These are phyloP conservation scores for Tolypocladium cylindrosporum DNA, from an alignment of 2,329 filamentous ascomycete species.

Conservation along the genomic window DNA sequence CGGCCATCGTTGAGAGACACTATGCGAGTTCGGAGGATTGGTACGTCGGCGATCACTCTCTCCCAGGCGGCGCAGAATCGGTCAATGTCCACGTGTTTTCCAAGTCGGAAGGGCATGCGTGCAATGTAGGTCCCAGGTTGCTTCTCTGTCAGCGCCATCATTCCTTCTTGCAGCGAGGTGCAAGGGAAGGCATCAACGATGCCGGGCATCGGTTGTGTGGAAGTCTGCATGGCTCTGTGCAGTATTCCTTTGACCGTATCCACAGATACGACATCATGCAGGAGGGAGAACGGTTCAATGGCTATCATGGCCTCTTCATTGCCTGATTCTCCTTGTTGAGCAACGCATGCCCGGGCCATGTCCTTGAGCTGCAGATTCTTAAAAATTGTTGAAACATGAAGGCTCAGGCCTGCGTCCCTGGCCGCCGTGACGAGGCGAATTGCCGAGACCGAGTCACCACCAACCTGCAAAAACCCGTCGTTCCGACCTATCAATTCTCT, in stretches of 20 bases:
- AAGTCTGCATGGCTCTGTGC: slow-evolving; percentile 2
- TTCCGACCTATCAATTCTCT: neutral
- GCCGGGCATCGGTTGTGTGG: slow-evolving; percentile 2
- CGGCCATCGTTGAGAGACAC: neutral
- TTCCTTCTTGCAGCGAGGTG: slow-evolving; percentile 20
- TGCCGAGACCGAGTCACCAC: slow-evolving; percentile 14
- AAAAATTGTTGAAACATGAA: slow-evolving; percentile 1
- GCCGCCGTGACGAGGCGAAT: neutral
- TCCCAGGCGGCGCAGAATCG: neutral
- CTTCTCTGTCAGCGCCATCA: slow-evolving; percentile 16
- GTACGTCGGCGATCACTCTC: neutral
- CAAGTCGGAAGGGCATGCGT: neutral
- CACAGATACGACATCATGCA: neutral
- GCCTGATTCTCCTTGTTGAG: neutral
- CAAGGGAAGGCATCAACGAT: slow-evolving; percentile 22
- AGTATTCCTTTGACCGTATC: neutral
- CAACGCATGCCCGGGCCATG: neutral
- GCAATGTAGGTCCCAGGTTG: slow-evolving; percentile 2
- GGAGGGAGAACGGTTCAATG: slow-evolving; percentile 6
- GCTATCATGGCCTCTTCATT: neutral
- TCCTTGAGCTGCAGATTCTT: neutral
- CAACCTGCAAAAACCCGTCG: slow-evolving; percentile 11
- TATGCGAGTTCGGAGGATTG: slow-evolving; percentile 4
- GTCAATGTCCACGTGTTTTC: neutral
- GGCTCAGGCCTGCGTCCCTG: neutral